Base-by-base conservation (phyloP, 192 early-diverging fungal genomes). In the Jimgerdemannia lactiflua region DNA sequence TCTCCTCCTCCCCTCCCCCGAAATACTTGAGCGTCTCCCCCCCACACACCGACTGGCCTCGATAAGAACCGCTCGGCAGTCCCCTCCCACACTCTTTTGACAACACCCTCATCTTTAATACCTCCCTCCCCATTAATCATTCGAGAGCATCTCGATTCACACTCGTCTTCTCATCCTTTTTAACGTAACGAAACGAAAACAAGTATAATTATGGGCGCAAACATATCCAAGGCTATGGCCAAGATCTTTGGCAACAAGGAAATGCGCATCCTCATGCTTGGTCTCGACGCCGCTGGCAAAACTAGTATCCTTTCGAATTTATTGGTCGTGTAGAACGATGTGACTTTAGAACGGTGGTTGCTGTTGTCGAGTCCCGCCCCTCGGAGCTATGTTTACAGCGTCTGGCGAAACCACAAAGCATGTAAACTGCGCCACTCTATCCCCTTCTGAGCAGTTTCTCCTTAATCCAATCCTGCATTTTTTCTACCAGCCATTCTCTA, bases 261-360 rank as follows among this genome's bases (percentile, higher is more conserved):
- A 85, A 95, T 97, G 93, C 94, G 97, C 76, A 96, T 98, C 80
- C 88, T 98, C 78, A 97, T 98, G 96, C 91, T 95, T 70, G 94
- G 94, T 54, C 83, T 95, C 67, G 94, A 95, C 84, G 94, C 94
- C 64, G 94, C 94, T 68, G 94, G 94, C 77, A 98, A 98, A 87
- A 98, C 97, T 79, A 98, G 87, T 88, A 85, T 59, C 49, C 49
- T 59, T 59, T 59, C 14, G 29, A 29, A 29, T 29, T 0, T 29
- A 29, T 29, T 29, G 29, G 29, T 29, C 29, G 29, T 29, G 29
- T 29, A 29, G 29, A 29, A 29, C 29, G 29, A 1, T 29, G 29
- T 29, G 29, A 29, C 29, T 29, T 29, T 29, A 29, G 29, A 29
- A 29, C 29, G 29, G 29, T 29, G 29, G 29, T 29, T 29, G 29